Base-by-base conservation (phyloP, 805 yeast genomes). In the Ogataea naganishii region DNA sequence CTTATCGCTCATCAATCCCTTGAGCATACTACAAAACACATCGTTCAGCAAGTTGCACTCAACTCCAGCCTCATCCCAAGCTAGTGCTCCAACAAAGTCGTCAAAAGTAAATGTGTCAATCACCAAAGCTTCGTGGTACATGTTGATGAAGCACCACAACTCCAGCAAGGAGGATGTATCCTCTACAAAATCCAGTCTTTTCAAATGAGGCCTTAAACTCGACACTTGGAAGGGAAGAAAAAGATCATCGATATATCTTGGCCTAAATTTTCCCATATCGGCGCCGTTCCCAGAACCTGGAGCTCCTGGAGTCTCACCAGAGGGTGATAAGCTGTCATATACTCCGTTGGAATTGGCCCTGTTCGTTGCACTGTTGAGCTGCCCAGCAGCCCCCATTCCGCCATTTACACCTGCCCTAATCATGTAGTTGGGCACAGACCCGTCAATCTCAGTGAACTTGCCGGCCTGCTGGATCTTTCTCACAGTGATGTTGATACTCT, bases 101-200 rank as follows among this genome's bases (percentile, higher is more conserved):
- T 84, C 95, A 56, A 80, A 82, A 0, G 89, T 77, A 43, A 82
- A 77, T 0, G 80, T 69, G 43, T 79, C 85, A n/a, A 85, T 54
- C 5, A 66, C 47, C 19, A 84, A 56, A 1, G 84, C 73, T 20
- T 66, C 65, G 40, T 75, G 72, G 50, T 76, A 84, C 29, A 81
- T 66, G 48, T 82, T 82, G 18, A 83, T 51, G 44, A 84, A 85
- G 2, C 72, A 60, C 94, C 94, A 85, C 4, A 69, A 51, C 43
- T 82, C 88, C 15, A 85, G 47, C 1, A 79, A 66, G 29, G 69
- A 71, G 1, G 57, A 49, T 10, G 48, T 39, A 24, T 53, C 46
- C 12, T 44, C 37, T 18, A 44, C 29, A 3, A 37, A 37, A 3
- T 41, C 37, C 9, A 55, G 29, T 20, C 32, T 37, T n/a, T 41